phyloP scores from a whole-genome alignment of 1,284 basidiomycete genomes.

The Cryptococcus maquisensis region DNA sequence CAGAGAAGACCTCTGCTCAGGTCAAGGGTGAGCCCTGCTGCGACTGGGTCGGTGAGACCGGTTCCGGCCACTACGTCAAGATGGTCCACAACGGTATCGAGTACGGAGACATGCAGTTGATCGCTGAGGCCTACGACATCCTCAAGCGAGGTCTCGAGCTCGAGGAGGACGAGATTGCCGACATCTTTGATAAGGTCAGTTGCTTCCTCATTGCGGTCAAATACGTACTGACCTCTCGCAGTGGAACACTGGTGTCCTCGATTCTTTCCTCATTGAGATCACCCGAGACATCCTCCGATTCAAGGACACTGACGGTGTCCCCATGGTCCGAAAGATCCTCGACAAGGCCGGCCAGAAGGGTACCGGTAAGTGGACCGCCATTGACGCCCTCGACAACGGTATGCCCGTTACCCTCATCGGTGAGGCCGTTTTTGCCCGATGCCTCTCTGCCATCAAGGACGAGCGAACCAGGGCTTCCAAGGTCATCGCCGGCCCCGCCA shows the following conservation, averaged over 20 bases:
- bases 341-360: slow-evolving; percentile 98
- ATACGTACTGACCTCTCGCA: slow-evolving; percentile 2
- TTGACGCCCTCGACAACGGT: slow-evolving; percentile 94
- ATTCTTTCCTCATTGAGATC: slow-evolving; percentile 99
- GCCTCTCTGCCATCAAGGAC: slow-evolving; percentile 95
- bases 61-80: slow-evolving; percentile 91
- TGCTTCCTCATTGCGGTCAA: not conserved
- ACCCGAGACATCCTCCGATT: slow-evolving; percentile 50
- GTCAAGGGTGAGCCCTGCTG: slow-evolving; percentile 95
- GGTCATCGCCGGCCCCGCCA: slow-evolving; percentile 80
- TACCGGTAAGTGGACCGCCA: slow-evolving; percentile 99
- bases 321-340: slow-evolving; percentile 89
- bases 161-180: slow-evolving; percentile 76
- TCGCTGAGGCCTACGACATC: slow-evolving; percentile 97
- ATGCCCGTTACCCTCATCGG: slow-evolving; percentile 95
- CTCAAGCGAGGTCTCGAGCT: slow-evolving; percentile 93
- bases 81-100: slow-evolving; percentile 72
- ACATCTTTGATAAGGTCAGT: slow-evolving; percentile 64
- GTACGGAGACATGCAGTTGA: slow-evolving; percentile 99
- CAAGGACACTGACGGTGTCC: slow-evolving; percentile 78
- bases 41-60: slow-evolving; percentile 98
- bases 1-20: slow-evolving; percentile 87
- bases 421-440: slow-evolving; percentile 98
- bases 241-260: slow-evolving; percentile 99
- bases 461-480: slow-evolving; percentile 94